A percentile compares a stretch with the other conserved stretches of the same genome.
These are phyloP conservation scores for Bipolaris sorokiniana DNA, from an alignment of 2,329 filamentous ascomycete genomes.

Conservation along the genomic window DNA sequence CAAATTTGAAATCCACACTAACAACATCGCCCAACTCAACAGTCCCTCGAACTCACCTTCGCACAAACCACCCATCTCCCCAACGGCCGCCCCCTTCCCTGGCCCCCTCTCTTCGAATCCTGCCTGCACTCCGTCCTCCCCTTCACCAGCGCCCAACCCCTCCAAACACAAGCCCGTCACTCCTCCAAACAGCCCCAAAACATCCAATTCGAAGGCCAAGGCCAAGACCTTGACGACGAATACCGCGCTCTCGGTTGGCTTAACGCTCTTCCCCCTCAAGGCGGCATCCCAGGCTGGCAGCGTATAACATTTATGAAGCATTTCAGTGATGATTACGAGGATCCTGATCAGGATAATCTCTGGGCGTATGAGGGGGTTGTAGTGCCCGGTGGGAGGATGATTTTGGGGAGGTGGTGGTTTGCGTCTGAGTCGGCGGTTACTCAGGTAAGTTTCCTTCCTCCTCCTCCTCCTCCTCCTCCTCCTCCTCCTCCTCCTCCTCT, in stretches of 20 bases:
- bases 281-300: constrained; percentile 59
- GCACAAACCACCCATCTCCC: constrained; percentile 9
- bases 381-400: constrained; percentile 55
- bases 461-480: neutral
- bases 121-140: constrained; percentile 46
- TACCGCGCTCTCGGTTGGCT: constrained; percentile 55
- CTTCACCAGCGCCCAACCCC: constrained; percentile 7
- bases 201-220: constrained; percentile 49
- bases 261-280: constrained; percentile 57
- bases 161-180: constrained; percentile 19
- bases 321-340: constrained; percentile 42
- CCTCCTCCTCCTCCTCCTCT: too few relatives aligned
- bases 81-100: constrained; percentile 30
- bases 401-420: constrained; percentile 58
- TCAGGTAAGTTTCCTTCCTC: constrained; percentile 20
- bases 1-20: constrained; percentile 9
- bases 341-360: constrained; percentile 44
- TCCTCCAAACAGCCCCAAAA: constrained; percentile 13
- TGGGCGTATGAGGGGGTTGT: constrained; percentile 60
- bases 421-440: constrained; percentile 36
- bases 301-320: constrained; percentile 63
- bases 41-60: constrained; percentile 47
- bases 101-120: constrained; percentile 51
- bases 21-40: constrained; percentile 19
- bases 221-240: constrained; percentile 45